Evolutionary conservation across 495 filamentous ascomycete species (phyloP).

Genomic region (Penicillium lagena): DNA sequence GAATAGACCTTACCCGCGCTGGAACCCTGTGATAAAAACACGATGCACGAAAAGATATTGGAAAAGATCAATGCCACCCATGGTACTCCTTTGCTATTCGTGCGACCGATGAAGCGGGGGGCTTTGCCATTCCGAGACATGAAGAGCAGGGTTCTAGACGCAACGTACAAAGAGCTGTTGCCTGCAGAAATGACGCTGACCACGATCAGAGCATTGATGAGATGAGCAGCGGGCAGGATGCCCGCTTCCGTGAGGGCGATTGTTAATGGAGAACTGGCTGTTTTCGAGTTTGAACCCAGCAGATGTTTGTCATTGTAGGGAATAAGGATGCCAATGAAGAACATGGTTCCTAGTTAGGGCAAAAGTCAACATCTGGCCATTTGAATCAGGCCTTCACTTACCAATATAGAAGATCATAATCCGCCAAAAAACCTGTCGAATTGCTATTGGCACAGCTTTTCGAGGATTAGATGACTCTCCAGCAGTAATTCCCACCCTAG

Average conservation of each 20-base stretch:
- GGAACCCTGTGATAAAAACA: conserved; percentile 56
- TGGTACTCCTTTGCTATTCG: conserved; percentile 59
- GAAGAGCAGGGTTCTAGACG: conserved; percentile 58
- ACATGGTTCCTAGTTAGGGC: conserved; percentile 31
- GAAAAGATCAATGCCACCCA: conserved; percentile 55
- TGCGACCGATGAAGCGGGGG: conserved; percentile 56
- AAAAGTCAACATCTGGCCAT: background rate
- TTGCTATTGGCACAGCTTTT: conserved; percentile 55
- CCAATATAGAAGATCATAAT: conserved; percentile 68
- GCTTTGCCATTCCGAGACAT: conserved; percentile 62
- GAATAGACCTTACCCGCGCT: conserved; percentile 48
- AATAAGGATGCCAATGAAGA: conserved; percentile 70
- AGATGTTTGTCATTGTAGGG: conserved; percentile 40
- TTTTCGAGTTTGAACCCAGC: conserved; percentile 39
- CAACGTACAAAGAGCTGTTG: conserved; percentile 64
- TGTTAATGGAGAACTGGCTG: conserved; percentile 67
- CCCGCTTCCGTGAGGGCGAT: conserved; percentile 62
- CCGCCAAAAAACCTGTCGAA: conserved; percentile 67
- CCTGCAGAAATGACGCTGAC: conserved; percentile 63
- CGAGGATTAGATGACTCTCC: conserved; percentile 59
- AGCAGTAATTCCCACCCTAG: conserved; percentile 59
- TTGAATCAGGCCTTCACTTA: conserved; percentile 12
- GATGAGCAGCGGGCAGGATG: conserved; percentile 57
- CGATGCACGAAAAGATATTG: conserved; percentile 60
- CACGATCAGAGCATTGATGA: conserved; percentile 69